phyloP scores from a whole-genome alignment of 1,139 yeast genomes.

The Debaryomyces nepalensis region DNA sequence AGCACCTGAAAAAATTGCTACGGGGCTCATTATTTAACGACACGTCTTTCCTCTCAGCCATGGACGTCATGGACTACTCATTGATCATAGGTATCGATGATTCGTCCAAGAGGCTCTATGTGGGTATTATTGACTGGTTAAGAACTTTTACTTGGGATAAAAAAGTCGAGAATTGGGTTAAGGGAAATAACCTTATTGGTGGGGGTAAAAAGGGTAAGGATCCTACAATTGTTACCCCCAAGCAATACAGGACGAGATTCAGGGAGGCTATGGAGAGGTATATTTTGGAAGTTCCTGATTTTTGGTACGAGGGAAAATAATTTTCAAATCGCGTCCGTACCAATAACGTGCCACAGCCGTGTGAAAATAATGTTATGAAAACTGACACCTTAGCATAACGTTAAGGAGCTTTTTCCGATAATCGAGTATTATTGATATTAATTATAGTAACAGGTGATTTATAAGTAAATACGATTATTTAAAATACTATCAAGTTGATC shows the following conservation, averaged over 20 bases:
- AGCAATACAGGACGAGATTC: constrained; percentile 90
- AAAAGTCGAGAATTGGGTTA: constrained; percentile 97
- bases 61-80: constrained; percentile 99
- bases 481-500: background rate
- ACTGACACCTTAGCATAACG: constrained; percentile 7
- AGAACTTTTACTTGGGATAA: constrained; percentile 99
- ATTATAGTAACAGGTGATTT: constrained; percentile 1
- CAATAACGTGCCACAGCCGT: constrained; percentile 12
- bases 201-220: constrained; percentile 81
- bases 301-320: constrained; percentile 59
- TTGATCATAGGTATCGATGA: constrained; percentile 87
- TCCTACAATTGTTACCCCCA: constrained; percentile 96
- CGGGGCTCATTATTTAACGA: constrained; percentile 94
- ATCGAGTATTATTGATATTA: constrained; percentile 2
- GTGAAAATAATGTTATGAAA: constrained; percentile 8
- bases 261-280: constrained; percentile 98
- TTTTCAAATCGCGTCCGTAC: constrained; percentile 12
- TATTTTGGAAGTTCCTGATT: constrained; percentile 91
- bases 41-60: constrained; percentile 88
- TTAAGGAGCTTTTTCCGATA: constrained; percentile 1
- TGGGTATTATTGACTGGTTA: constrained; percentile 95
- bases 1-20: constrained; percentile 83
- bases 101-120: constrained; percentile 67
- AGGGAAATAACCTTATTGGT: constrained; percentile 84
- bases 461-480: constrained; percentile 1